These are phyloP conservation scores for Plasmopara halstedii DNA, from an alignment of 352 stramenopile genomes.

Conservation along the genomic window DNA sequence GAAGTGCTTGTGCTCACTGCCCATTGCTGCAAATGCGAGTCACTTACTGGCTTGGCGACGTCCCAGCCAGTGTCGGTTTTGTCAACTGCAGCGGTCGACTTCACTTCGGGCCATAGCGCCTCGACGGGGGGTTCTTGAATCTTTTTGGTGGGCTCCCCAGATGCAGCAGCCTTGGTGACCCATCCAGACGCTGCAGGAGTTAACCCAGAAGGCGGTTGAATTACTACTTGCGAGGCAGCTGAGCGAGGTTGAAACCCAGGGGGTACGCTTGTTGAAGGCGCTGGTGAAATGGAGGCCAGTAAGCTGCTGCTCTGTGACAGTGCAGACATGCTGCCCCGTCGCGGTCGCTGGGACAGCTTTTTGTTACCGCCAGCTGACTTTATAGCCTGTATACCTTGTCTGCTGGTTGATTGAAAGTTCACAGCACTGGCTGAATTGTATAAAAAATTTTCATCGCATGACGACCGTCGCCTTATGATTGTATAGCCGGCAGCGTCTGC, in stretches of 20 bases:
- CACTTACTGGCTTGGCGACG: neutral
- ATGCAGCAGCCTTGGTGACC: conserved; percentile 20
- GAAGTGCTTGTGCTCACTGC: neutral
- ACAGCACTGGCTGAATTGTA: neutral
- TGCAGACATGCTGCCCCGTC: conserved; percentile 12
- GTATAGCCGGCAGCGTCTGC: conserved; percentile 48
- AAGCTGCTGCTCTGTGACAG: conserved; percentile 9
- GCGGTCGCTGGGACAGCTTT: conserved; percentile 12
- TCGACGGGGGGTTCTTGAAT: conserved; percentile 26
- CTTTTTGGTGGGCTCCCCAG: conserved; percentile 15
- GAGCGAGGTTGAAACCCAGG: conserved; percentile 15
- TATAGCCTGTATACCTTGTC: conserved; percentile 12
- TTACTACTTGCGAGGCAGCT: neutral
- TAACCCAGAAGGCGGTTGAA: conserved; percentile 16
- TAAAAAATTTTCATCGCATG: conserved; percentile 16
- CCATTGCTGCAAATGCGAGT: conserved; percentile 14
- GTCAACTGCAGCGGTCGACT: neutral
- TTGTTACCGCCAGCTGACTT: conserved; percentile 6
- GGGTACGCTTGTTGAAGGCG: conserved; percentile 10
- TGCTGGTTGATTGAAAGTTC: neutral
- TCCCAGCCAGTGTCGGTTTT: conserved; percentile 18
- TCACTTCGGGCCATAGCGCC: conserved; percentile 24
- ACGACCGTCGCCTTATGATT: conserved; percentile 34
- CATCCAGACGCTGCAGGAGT: conserved; percentile 21
- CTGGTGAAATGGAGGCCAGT: conserved; percentile 7